Evolutionary conservation across 768 basidiomycete genomes (phyloP).

Genomic region (Suillus ampliporus): DNA sequence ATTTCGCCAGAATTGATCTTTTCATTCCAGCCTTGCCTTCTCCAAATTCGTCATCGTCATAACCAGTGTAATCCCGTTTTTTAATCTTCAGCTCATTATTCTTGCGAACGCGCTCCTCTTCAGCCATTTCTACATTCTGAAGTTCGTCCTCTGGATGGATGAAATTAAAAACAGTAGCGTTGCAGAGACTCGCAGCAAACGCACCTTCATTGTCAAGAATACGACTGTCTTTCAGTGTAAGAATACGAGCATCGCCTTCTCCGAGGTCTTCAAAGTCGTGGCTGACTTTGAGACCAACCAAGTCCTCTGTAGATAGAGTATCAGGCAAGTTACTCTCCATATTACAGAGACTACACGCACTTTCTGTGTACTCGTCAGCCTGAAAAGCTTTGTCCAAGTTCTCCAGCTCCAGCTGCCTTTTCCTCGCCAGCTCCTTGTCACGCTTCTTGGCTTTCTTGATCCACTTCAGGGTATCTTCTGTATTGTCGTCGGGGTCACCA

Average conservation of each 20-base stretch:
- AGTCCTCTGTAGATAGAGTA: constrained; percentile 63
- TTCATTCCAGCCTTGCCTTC: constrained; percentile 80
- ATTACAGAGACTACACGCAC: constrained; percentile 49
- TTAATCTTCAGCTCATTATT: constrained; percentile 87
- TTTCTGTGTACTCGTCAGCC: constrained; percentile 83
- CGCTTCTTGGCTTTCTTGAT: constrained; percentile 89
- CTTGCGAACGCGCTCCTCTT: constrained; percentile 81
- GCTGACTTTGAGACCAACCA: constrained; percentile 92
- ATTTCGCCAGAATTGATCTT: constrained; percentile 85
- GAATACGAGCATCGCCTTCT: constrained; percentile 93
- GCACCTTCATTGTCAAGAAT: constrained; percentile 94
- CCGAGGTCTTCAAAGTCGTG: constrained; percentile 93
- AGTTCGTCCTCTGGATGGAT: constrained; percentile 89
- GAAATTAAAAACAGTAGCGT: background rate
- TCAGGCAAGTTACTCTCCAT: background rate
- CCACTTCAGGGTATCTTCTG: constrained; percentile 87
- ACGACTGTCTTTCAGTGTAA: constrained; percentile 95
- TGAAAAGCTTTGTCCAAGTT: constrained; percentile 80
- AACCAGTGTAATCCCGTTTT: constrained; percentile 89
- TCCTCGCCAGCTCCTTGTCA: constrained; percentile 86
- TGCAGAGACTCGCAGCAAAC: background rate
- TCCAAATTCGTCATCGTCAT: constrained; percentile 93
- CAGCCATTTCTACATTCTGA: constrained; percentile 94
- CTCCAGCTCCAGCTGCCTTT: constrained; percentile 83
- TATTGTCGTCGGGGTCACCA: constrained; percentile 81